Evolutionary conservation across 306 rosid genomes (phyloP), one percentile per base, ranked within the genome.

Genomic region (Castanea mollissima): DNA sequence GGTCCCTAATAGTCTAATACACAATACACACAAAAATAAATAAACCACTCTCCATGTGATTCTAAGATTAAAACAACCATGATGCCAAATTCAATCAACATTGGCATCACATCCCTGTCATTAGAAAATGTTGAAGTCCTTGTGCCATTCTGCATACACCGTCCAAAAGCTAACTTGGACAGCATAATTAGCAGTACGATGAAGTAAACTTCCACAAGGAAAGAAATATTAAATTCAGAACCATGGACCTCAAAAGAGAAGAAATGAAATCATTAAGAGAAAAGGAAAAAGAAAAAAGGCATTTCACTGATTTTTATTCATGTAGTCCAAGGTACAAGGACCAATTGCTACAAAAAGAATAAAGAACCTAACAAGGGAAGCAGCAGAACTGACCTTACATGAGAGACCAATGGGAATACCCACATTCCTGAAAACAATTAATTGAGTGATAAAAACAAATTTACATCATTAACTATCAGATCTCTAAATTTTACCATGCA

Each of bases 321-420:
- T 74, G 94, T 87, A 91, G 92, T 88, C 85, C 35, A 84, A 84
- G 91, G 90, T 83, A 87, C 89, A 81, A 63, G 57, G 77, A 85
- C 82, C 93, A 74, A 62, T 75, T 55, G 86, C 90, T 87, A 90
- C 93, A 85, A 85, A 88, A 92, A 85, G 90, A 92, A 88, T 88
- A 86, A 85, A 82, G 86, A 90, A 90, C 81, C 80, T 84, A 71
- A 44, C 64, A 35, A 54, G 82, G 90, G 92, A 86, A 88, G 91
- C 93, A 91, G 93, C 89, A 74, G 90, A 67, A 38, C 29, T 71
- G 73, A 76, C 80, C 73, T 67, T 54, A 57, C 71, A 76, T 67
- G 78, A 80, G 73, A 73, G 68, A 78, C 68, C 78, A 85, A 77
- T 55, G 84, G 83, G 84, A 70, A 67, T 85, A 78, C 83, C 88